phyloP scores from a whole-genome alignment of 495 filamentous ascomycete species.

The Hyaloscypha bicolor region DNA sequence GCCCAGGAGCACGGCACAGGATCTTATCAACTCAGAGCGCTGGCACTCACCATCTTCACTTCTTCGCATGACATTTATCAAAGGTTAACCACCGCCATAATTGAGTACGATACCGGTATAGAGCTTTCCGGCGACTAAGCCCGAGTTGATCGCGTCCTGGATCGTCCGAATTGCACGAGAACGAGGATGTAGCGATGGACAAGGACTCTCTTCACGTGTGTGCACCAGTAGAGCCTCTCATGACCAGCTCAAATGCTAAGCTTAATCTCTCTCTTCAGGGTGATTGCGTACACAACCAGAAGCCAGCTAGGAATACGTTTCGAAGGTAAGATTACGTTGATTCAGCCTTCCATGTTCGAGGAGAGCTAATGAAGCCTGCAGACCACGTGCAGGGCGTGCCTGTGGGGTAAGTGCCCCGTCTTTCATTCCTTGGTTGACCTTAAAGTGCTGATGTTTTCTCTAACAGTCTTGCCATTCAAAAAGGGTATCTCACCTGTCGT shows the following conservation, averaged over 20 bases:
- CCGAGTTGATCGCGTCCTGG: background rate
- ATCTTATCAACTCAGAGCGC: background rate
- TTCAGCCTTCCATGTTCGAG: background rate
- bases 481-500: background rate
- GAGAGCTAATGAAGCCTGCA: background rate
- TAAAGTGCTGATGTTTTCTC: background rate
- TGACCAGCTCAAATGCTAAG: background rate
- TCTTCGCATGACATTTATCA: background rate
- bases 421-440: background rate
- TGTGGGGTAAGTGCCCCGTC: slow-evolving; percentile 7
- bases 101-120: background rate
- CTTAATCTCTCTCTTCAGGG: background rate
- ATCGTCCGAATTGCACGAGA: background rate
- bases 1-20: background rate
- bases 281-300: background rate
- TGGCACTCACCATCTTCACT: background rate
- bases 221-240: background rate
- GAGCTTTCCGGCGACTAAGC: background rate
- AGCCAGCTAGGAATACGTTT: slow-evolving; percentile 1
- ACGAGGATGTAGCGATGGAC: background rate
- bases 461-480: slow-evolving; percentile 15
- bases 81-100: background rate
- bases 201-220: background rate
- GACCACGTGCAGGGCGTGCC: slow-evolving; percentile 16
- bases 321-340: slow-evolving; percentile 8